Evolutionary conservation across 2,329 filamentous ascomycete genomes (phyloP).

Genomic region (Monosporascus sp.): DNA sequence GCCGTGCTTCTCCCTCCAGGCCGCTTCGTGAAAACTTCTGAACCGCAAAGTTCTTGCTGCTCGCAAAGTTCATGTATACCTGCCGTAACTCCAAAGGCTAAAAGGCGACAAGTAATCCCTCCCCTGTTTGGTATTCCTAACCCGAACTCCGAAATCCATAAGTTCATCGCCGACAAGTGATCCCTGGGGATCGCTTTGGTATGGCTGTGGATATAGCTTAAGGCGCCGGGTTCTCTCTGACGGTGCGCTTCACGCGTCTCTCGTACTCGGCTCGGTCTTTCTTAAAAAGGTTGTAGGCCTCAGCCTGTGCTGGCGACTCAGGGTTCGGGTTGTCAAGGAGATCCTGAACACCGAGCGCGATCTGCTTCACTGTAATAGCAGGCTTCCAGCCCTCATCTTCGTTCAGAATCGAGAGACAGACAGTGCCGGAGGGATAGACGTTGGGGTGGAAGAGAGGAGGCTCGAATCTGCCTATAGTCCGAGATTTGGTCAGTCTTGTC

Average conservation of each 20-base stretch:
- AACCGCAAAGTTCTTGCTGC: neutral
- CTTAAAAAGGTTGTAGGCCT: constrained; percentile 96
- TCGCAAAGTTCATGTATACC: constrained; percentile 5
- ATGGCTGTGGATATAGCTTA: constrained; percentile 4
- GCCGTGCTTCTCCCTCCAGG: no score
- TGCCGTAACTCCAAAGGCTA: constrained; percentile 13
- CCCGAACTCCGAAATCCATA: constrained; percentile 15
- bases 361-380: constrained; percentile 97
- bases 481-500: neutral
- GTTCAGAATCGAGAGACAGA: constrained; percentile 94
- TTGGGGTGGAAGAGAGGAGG: constrained; percentile 97
- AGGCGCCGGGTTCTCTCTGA: constrained; percentile 78
- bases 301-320: constrained; percentile 91
- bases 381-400: constrained; percentile 99
- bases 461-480: constrained; percentile 76
- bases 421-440: constrained; percentile 95
- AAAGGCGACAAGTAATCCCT: constrained; percentile 13
- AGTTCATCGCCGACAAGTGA: constrained; percentile 3
- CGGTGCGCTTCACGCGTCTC: constrained; percentile 77
- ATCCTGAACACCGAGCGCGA: constrained; percentile 91
- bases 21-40: no score
- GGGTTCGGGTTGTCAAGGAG: constrained; percentile 95
- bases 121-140: constrained; percentile 16
- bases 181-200: neutral
- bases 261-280: constrained; percentile 85